Conservation (phyloP, 306 rosid species). For the Lupinus albus region DNA sequence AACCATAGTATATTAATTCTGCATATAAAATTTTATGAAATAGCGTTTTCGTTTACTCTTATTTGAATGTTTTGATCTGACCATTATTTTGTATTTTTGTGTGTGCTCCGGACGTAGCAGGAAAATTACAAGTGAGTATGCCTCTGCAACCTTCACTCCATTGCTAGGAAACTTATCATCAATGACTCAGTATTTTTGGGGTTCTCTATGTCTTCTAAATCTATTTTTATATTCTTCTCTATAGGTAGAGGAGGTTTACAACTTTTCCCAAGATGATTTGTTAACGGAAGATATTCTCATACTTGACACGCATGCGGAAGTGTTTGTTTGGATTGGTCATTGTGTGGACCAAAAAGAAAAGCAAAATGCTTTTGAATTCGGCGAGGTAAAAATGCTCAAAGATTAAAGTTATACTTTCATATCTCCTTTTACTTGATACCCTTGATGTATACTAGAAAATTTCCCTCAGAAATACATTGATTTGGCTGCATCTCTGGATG, state of each 20-base stretch:
- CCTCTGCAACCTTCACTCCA: constrained; percentile 36
- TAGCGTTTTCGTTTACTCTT: constrained; percentile 27
- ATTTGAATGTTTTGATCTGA: constrained; percentile 59
- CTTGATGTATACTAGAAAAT: constrained; percentile 32
- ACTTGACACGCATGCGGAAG: constrained; percentile 97
- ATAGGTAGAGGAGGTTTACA: constrained; percentile 87
- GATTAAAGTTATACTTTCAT: constrained; percentile 16
- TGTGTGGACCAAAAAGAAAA: constrained; percentile 85
- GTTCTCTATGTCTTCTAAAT: constrained; percentile 37
- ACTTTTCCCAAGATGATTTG: constrained; percentile 94
- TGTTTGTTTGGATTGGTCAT: constrained; percentile 95
- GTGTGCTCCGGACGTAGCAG: constrained; percentile 60
- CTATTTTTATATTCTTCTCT: constrained; percentile 37
- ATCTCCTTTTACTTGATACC: constrained; percentile 16
- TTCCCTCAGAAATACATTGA: constrained; percentile 77
- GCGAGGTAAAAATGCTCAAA: constrained; percentile 61
- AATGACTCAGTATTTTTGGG: constrained; percentile 28
- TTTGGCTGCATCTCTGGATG: constrained; percentile 83
- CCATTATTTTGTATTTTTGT: constrained; percentile 38
- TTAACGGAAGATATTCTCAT: constrained; percentile 89
- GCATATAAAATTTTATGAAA: background rate
- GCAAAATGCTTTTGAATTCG: constrained; percentile 81
- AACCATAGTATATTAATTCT: background rate
- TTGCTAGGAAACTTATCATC: constrained; percentile 33
- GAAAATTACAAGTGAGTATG: constrained; percentile 90